Evolutionary conservation across 768 basidiomycete genomes (phyloP).

Genomic region (Daedaleopsis sinensis): DNA sequence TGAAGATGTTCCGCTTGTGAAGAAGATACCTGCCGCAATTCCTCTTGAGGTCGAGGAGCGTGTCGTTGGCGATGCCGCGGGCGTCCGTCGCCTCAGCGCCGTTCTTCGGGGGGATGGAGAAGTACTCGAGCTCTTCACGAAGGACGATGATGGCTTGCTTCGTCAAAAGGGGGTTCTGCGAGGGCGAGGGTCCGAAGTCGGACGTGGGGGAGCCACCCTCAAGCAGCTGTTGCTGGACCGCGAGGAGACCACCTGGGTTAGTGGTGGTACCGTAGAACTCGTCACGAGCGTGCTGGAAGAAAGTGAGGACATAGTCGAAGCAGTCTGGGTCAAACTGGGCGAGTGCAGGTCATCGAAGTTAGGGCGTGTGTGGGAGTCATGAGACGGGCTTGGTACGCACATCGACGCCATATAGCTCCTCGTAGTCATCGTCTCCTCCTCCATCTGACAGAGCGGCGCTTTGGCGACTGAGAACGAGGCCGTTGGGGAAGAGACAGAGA

Average conservation of each 20-base stretch:
- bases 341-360: background rate
- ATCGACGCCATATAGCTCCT: conserved; percentile 95
- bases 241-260: conserved; percentile 69
- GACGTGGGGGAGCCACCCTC: conserved; percentile 64
- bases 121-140: conserved; percentile 97
- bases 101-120: conserved; percentile 86
- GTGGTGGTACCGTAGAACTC: conserved; percentile 85
- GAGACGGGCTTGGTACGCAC: conserved; percentile 54
- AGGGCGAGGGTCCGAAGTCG: conserved; percentile 62
- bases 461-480: conserved; percentile 89
- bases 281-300: conserved; percentile 89
- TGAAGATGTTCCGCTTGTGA: conserved; percentile 91
- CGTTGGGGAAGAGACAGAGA: conserved; percentile 96
- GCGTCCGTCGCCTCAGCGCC: conserved; percentile 67
- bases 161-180: conserved; percentile 88
- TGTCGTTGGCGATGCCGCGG: conserved; percentile 78
- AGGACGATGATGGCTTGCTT: conserved; percentile 99
- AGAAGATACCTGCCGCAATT: conserved; percentile 87
- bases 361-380: conserved; percentile 7
- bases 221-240: conserved; percentile 77
- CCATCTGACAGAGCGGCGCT: conserved; percentile 75
- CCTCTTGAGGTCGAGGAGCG: conserved; percentile 79
- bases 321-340: conserved; percentile 94
- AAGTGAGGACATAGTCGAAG: conserved; percentile 90
- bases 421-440: conserved; percentile 76